A percentile compares a stretch with the other conserved stretches of the same genome.
phyloP scores from a whole-genome alignment of 1,284 basidiomycete species.

The Ganoderma leucocontextum region DNA sequence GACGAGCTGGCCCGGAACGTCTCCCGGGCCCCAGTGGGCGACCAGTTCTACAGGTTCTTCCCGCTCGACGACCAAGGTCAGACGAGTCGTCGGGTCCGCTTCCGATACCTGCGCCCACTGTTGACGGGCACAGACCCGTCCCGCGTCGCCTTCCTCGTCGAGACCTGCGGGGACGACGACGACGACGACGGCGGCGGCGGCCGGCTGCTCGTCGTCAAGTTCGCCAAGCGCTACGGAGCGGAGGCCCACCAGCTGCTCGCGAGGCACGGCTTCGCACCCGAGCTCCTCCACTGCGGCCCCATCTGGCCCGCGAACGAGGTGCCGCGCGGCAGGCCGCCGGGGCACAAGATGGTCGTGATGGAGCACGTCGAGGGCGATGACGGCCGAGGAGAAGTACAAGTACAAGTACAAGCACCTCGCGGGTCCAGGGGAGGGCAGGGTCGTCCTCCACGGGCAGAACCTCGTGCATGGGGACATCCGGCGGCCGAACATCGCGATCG shows the following conservation, averaged over 20 bases:
- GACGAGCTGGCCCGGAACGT: not conserved
- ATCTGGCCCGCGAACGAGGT: constrained; percentile 4
- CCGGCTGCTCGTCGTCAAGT: not conserved
- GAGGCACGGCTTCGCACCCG: not conserved
- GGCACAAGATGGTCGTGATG: constrained; percentile 7
- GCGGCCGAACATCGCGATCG: not conserved
- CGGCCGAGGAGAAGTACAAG: not conserved
- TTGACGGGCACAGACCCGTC: too few species aligned
- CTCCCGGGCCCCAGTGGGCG: not conserved
- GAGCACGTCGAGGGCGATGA: constrained; percentile 4
- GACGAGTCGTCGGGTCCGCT: not conserved
- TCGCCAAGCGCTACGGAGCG: not conserved
- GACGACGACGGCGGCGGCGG: not conserved
- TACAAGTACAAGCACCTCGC: too few species aligned
- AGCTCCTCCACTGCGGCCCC: constrained; percentile 5
- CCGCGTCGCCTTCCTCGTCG: not conserved
- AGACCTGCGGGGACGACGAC: not conserved
- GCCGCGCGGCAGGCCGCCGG: not conserved
- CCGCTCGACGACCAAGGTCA: not conserved
- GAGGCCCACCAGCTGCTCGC: not conserved
- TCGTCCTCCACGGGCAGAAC: not conserved
- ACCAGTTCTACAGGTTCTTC: not conserved
- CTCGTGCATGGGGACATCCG: not conserved
- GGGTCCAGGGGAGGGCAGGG: not conserved
- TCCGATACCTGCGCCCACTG: not conserved